Evolutionary conservation across 306 rosid species (phyloP).

Genomic region (Vigna trinervia): DNA sequence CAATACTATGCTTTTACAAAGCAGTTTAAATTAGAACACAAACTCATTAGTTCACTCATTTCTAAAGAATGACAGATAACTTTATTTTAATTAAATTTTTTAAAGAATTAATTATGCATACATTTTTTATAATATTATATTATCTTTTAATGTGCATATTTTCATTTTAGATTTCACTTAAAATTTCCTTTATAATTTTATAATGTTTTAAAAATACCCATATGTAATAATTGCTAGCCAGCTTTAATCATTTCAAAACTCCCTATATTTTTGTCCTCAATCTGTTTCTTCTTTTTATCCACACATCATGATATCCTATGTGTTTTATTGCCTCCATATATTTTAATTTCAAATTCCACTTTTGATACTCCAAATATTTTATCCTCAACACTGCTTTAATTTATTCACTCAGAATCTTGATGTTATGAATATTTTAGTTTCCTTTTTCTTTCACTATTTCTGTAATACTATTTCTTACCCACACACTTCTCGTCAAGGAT

Average conservation of each 20-base stretch:
- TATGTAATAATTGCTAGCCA: conserved; percentile 1
- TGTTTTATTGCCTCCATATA: neutral
- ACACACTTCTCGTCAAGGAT: conserved; percentile 12
- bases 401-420: neutral
- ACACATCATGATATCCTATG: neutral
- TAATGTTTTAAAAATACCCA: neutral
- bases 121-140: neutral
- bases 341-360: neutral
- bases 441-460: neutral
- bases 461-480: neutral
- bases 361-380: neutral
- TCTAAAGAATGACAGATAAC: neutral
- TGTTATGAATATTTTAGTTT: neutral
- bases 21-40: neutral
- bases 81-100: neutral
- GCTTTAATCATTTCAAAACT: neutral
- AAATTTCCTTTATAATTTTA: neutral
- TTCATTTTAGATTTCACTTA: neutral
- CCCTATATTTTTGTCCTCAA: neutral
- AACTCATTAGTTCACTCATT: neutral
- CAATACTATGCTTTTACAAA: neutral
- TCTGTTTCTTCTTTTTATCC: neutral
- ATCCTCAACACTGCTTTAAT: neutral
- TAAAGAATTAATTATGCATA: neutral
- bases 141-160: neutral